Percentiles rank a stretch among this genome's conserved stretches.
phyloP scores from a whole-genome alignment of 345 rosid genomes.

The Citrus sp. region DNA sequence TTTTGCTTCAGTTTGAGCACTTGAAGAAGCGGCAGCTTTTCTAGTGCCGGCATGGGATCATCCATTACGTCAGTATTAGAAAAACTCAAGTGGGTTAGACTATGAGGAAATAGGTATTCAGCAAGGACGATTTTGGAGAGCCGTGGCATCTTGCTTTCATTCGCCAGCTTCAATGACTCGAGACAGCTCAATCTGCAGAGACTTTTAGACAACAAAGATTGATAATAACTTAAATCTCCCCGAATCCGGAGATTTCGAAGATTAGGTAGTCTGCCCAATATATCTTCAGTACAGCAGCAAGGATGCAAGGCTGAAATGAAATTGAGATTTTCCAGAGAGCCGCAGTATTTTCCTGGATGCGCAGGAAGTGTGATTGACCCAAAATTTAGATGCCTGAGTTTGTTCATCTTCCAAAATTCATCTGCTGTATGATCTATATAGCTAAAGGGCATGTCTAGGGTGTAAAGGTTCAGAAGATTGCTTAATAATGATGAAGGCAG shows the following conservation, averaged over 20 bases:
- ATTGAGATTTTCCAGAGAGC: neutral
- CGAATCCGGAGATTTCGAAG: neutral
- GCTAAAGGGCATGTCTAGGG: neutral
- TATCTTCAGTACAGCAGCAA: neutral
- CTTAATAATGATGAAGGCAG: neutral
- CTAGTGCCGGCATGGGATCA: neutral
- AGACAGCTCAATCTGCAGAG: neutral
- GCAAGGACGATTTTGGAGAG: neutral
- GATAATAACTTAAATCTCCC: neutral
- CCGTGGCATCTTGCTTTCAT: neutral
- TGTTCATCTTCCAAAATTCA: neutral
- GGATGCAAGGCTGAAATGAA: neutral
- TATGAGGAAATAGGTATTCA: neutral
- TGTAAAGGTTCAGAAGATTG: neutral
- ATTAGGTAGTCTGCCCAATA: neutral
- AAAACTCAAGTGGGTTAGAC: neutral
- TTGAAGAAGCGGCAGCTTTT: neutral
- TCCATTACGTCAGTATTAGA: neutral
- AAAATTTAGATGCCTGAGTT: neutral
- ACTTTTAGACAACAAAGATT: neutral
- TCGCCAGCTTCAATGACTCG: neutral
- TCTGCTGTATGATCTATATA: neutral
- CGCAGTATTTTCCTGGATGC: neutral
- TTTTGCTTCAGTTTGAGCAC: neutral
- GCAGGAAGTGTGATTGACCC: neutral